A percentile compares a stretch with the other conserved stretches of the same genome.
These are phyloP conservation scores for Cotoneaster glaucophyllus DNA, from an alignment of 306 rosid genomes.

Conservation along the genomic window DNA sequence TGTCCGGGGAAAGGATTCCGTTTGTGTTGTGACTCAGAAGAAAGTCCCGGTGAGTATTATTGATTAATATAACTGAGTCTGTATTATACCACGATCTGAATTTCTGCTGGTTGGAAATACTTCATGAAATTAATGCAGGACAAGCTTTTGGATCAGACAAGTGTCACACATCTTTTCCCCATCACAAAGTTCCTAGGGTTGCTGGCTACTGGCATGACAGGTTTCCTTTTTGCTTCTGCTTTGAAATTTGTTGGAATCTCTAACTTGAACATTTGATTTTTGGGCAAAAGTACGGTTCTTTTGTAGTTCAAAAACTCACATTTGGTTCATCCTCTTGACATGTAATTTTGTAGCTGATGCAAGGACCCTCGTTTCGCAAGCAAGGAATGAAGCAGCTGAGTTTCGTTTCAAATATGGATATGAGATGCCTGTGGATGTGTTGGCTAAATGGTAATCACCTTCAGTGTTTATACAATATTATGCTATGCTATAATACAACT, in stretches of 20 bases:
- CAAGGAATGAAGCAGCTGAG: slow-evolving; percentile 98
- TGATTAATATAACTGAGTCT: neutral
- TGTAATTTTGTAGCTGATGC: slow-evolving; percentile 78
- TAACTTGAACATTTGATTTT: neutral
- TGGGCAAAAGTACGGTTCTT: neutral
- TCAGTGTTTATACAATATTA: neutral
- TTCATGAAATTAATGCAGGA: slow-evolving; percentile 49
- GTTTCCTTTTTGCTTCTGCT: slow-evolving; percentile 16
- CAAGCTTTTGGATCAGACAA: slow-evolving; percentile 95
- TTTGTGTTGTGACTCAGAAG: slow-evolving; percentile 97
- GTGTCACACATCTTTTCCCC: slow-evolving; percentile 89
- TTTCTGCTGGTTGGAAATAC: slow-evolving; percentile 6
- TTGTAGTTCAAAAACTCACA: neutral
- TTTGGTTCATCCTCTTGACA: slow-evolving; percentile 16
- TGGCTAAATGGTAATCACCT: slow-evolving; percentile 64
- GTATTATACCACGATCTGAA: neutral
- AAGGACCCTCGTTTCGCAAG: slow-evolving; percentile 90
- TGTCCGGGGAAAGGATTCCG: slow-evolving; percentile 86
- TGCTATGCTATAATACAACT: neutral
- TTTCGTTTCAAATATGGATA: slow-evolving; percentile 88
- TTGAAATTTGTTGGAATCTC: neutral
- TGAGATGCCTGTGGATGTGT: slow-evolving; percentile 91
- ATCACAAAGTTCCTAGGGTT: slow-evolving; percentile 89
- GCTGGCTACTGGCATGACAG: slow-evolving; percentile 98
- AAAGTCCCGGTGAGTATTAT: slow-evolving; percentile 84